Percentiles rank a stretch among this genome's conserved stretches.
Conservation (phyloP, 1,284 basidiomycete genomes). For the Ustilago xerochloae region DNA sequence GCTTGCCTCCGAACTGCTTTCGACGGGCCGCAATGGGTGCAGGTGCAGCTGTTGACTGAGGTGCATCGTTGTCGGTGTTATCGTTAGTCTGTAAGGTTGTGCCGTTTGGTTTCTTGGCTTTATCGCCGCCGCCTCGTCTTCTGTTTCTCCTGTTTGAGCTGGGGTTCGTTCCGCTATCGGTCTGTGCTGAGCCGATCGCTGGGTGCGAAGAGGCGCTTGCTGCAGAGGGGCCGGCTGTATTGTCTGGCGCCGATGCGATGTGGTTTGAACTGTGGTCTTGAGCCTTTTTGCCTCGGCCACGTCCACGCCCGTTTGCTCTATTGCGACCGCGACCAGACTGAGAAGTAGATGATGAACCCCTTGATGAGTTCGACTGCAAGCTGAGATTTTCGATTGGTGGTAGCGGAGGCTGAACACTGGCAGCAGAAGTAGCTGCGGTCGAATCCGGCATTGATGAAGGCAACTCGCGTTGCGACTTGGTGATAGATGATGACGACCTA, state of each 20-base stretch:
- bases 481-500: too few relatives aligned
- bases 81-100: not conserved
- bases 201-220: not conserved
- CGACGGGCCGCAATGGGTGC: slow-evolving; percentile 28
- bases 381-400: slow-evolving; percentile 18
- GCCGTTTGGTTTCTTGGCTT: slow-evolving; percentile 9
- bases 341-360: not conserved
- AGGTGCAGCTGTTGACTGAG: slow-evolving; percentile 3
- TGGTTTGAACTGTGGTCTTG: not conserved
- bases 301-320: slow-evolving; percentile 14
- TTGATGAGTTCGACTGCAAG: slow-evolving; percentile 12
- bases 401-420: not conserved
- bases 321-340: slow-evolving; percentile 17
- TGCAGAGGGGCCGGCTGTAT: not conserved
- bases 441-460: slow-evolving; percentile 19
- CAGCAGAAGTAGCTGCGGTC: slow-evolving; percentile 12
- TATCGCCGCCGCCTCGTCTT: slow-evolving; percentile 9
- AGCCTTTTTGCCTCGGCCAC: slow-evolving; percentile 23
- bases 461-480: not conserved
- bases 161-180: not conserved
- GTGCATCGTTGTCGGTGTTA: not conserved
- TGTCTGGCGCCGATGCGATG: not conserved
- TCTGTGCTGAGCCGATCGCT: not conserved
- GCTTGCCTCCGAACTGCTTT: slow-evolving; percentile 54
- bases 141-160: not conserved